Evolutionary conservation across 441 rosid genomes (phyloP), one percentile per base, ranked within the genome.

Genomic region (Erodium moschatum): DNA sequence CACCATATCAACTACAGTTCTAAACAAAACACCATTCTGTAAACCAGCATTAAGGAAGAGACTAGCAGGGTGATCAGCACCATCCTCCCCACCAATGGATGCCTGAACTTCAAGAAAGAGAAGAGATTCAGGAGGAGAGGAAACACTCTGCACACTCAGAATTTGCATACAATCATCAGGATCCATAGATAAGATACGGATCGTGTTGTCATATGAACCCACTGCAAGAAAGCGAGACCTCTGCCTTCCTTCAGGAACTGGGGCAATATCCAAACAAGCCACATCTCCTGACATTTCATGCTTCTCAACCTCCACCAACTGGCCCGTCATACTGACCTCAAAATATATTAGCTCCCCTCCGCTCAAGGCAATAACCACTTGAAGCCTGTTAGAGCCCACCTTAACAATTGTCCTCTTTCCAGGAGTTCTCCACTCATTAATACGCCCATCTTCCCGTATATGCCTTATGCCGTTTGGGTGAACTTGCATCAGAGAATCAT

Each of bases 161-260:
- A 93, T 80, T 84, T 93, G 98, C 91, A 93, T 87, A 76, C 96
- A 89, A 79, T 93, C 97, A 77, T 91, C 98, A 56, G 98, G 98
- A 74, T 93, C 98, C 86, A 93, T 74, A 74, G 98, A 93, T 56
- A 93, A 77, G 74, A 93, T 82, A 20, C 98, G 97, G 54, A 93
- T 83, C 21, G 97, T 89, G 69, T 90, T 87, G 81, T 93, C 98
- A 72, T 86, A 93, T 20, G 98, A 90, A 69, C 98, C 97, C 50
- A 93, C 98, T 6, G 96, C 98, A 77, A 93, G 98, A 70, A 93
- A 93, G 12, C 96, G 89, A 12, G 98, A 93, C 78, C 98, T 93
- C 58, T 87, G 90, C 75, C 98, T 93, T 71, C 98, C 98, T 91
- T 93, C 98, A 66, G 98, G 98, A 74, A 93, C 98, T 31, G 98